These are phyloP conservation scores for Prunus davidiana DNA, from an alignment of 306 rosid genomes.

Conservation along the genomic window DNA sequence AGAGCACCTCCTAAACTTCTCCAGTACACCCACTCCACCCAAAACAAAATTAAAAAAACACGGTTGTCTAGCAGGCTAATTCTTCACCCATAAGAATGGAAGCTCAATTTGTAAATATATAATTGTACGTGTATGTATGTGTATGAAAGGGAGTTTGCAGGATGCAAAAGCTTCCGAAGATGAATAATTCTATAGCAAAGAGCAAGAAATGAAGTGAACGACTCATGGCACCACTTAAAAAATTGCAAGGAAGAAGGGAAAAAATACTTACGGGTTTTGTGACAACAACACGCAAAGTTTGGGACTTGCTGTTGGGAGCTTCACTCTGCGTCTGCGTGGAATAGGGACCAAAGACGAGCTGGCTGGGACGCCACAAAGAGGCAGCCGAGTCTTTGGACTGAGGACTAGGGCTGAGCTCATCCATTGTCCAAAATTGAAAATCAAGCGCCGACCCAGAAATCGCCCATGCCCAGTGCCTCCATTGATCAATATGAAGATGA, in stretches of 20 bases:
- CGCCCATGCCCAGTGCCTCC: constrained; percentile 43
- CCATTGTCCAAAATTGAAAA: constrained; percentile 58
- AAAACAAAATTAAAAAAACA: background rate
- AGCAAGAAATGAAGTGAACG: constrained; percentile 11
- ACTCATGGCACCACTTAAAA: constrained; percentile 1
- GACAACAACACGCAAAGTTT: constrained; percentile 46
- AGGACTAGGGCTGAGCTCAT: constrained; percentile 53
- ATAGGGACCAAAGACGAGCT: constrained; percentile 60
- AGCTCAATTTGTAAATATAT: background rate
- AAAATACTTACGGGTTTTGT: constrained; percentile 64
- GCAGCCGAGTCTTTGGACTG: constrained; percentile 30
- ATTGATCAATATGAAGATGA: constrained; percentile 20
- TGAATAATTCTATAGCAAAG: background rate
- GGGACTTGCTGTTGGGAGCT: constrained; percentile 40
- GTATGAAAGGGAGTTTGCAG: background rate
- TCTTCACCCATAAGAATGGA: background rate
- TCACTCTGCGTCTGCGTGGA: constrained; percentile 23
- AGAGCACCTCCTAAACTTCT: background rate
- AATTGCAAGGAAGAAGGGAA: constrained; percentile 7
- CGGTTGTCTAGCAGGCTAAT: background rate
- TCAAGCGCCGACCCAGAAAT: constrained; percentile 43
- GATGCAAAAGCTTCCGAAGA: background rate
- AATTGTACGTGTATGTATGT: background rate
- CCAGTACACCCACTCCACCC: too few relatives aligned
- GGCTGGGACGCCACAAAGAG: constrained; percentile 54